These are phyloP conservation scores for Theileria luwenshuni DNA, from an alignment of 169 alveolate species.

Conservation along the genomic window DNA sequence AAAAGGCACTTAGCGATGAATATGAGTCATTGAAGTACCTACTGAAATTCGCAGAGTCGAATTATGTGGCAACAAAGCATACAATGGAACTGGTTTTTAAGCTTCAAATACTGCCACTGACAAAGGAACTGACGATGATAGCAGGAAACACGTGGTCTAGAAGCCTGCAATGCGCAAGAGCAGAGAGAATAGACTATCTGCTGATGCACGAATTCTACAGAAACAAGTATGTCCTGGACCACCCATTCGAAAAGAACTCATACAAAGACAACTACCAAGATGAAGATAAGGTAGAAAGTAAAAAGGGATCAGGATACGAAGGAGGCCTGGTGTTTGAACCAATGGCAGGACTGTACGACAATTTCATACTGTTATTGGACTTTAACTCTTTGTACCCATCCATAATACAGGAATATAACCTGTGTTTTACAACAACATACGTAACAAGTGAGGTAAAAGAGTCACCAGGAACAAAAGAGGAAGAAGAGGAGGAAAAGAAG, in stretches of 20 bases:
- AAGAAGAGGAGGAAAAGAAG: constrained; percentile 22
- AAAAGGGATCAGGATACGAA: constrained; percentile 73
- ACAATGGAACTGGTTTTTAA: constrained; percentile 47
- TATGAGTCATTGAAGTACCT: constrained; percentile 48
- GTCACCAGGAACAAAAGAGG: not conserved
- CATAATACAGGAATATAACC: constrained; percentile 97
- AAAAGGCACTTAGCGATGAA: constrained; percentile 25
- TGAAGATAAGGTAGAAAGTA: constrained; percentile 30
- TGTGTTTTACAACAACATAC: constrained; percentile 96
- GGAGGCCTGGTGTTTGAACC: constrained; percentile 99
- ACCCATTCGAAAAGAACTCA: constrained; percentile 57
- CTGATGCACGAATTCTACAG: constrained; percentile 92
- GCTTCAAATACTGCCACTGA: constrained; percentile 88
- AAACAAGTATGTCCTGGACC: constrained; percentile 84
- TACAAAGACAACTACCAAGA: constrained; percentile 25
- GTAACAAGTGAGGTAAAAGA: constrained; percentile 44
- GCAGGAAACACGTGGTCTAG: constrained; percentile 97
- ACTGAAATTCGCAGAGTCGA: constrained; percentile 49
- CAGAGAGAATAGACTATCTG: constrained; percentile 95
- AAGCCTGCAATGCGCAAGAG: constrained; percentile 78
- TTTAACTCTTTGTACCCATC: constrained; percentile 99
- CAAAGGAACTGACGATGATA: constrained; percentile 92
- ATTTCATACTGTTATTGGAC: constrained; percentile 93
- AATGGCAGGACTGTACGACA: constrained; percentile 94
- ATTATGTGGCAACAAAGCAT: constrained; percentile 42